phyloP scores from a whole-genome alignment of 176 grass and related monocot genomes.

The Themeda triandra region DNA sequence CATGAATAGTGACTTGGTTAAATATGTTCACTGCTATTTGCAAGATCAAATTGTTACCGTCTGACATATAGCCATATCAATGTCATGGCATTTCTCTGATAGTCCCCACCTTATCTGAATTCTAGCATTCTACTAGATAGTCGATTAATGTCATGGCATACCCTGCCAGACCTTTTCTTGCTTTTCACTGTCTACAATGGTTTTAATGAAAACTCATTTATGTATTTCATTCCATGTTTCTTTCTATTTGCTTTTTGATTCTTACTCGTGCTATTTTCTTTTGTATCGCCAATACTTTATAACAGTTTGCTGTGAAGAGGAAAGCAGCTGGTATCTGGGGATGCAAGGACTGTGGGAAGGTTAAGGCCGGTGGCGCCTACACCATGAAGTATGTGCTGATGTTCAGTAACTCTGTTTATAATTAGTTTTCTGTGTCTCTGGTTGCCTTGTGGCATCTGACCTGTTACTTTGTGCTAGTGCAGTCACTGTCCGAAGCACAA shows the following conservation, averaged over 20 bases:
- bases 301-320: not conserved
- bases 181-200: not conserved
- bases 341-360: too few relatives aligned
- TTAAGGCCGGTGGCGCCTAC: too few relatives aligned
- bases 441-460: not conserved
- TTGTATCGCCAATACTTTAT: not conserved
- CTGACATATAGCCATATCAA: not conserved
- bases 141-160: not conserved
- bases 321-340: too few relatives aligned
- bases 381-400: not conserved
- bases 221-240: not conserved
- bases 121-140: not conserved
- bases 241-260: not conserved
- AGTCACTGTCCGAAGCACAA: slow-evolving; percentile 72
- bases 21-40: not conserved
- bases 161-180: not conserved
- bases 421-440: not conserved
- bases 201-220: not conserved
- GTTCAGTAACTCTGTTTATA: not conserved
- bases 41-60: not conserved
- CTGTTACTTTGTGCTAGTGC: slow-evolving; percentile 44
- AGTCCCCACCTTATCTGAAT: not conserved
- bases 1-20: not conserved
- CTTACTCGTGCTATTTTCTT: not conserved
- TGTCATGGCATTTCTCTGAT: not conserved